Percentiles rank a stretch among this genome's conserved stretches.
phyloP scores from a whole-genome alignment of 2,329 filamentous ascomycete species.

The Talaromyces piceae region DNA sequence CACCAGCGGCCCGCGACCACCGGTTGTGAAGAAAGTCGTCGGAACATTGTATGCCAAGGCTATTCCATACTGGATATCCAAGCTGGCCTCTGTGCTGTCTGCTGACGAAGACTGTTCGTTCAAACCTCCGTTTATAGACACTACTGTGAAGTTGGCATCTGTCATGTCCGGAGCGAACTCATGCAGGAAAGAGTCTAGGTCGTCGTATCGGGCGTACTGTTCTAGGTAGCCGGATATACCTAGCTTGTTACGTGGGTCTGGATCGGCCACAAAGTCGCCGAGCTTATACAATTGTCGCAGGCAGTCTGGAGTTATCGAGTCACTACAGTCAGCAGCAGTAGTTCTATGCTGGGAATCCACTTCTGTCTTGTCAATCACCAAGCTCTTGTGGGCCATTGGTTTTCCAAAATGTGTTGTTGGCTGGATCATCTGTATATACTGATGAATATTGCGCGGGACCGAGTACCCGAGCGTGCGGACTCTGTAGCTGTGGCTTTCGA shows the following conservation, averaged over 20 bases:
- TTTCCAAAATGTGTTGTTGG: conserved; percentile 58
- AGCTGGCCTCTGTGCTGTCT: conserved; percentile 51
- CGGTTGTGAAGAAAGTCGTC: conserved; percentile 54
- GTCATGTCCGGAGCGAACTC: conserved; percentile 47
- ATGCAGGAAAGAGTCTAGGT: conserved; percentile 51
- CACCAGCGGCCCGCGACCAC: conserved; percentile 46
- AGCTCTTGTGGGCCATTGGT: conserved; percentile 36
- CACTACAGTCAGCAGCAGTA: conserved; percentile 29
- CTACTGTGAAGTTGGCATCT: conserved; percentile 50
- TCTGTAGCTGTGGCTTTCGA: conserved; percentile 33
- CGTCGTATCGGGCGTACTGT: conserved; percentile 45
- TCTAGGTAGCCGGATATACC: conserved; percentile 45
- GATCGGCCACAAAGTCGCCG: conserved; percentile 32
- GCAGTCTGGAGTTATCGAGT: conserved; percentile 41
- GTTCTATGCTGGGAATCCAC: conserved; percentile 13
- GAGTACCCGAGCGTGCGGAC: conserved; percentile 56
- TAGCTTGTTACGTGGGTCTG: conserved; percentile 32
- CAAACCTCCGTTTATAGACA: conserved; percentile 50
- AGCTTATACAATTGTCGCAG: conserved; percentile 45
- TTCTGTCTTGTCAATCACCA: conserved; percentile 19
- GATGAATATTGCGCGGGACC: conserved; percentile 48
- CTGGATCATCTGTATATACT: conserved; percentile 55
- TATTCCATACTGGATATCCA: conserved; percentile 57
- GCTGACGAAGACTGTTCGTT: conserved; percentile 40
- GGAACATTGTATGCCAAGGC: conserved; percentile 49